These are phyloP conservation scores for Kurtzmaniella cleridarum DNA, from an alignment of 805 yeast genomes.

Conservation along the genomic window DNA sequence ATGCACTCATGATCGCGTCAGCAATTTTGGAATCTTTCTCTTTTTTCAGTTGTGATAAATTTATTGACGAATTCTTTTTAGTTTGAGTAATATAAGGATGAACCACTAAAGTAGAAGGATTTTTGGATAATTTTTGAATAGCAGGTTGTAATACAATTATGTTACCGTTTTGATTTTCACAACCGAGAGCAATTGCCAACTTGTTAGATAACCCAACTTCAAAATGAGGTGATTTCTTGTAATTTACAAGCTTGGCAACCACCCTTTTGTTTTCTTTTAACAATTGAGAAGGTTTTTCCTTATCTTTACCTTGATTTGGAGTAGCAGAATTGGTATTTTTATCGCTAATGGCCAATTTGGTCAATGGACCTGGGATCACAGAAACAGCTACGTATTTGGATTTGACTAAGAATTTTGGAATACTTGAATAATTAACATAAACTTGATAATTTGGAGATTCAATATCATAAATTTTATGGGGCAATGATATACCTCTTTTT, in stretches of 20 bases:
- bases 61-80: slow-evolving; percentile 23
- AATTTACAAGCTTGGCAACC: slow-evolving; percentile 46
- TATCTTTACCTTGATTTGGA: slow-evolving; percentile 2
- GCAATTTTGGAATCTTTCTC: slow-evolving; percentile 9
- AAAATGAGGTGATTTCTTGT: slow-evolving; percentile 24
- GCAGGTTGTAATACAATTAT: slow-evolving; percentile 49
- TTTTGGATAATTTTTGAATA: slow-evolving; percentile 24
- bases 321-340: slow-evolving; percentile 5
- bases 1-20: not conserved
- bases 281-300: slow-evolving; percentile 8
- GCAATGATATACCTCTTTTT: slow-evolving; percentile 51
- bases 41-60: slow-evolving; percentile 25
- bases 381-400: slow-evolving; percentile 47
- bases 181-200: slow-evolving; percentile 52
- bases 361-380: slow-evolving; percentile 46
- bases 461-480: slow-evolving; percentile 36
- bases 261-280: slow-evolving; percentile 36
- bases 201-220: slow-evolving; percentile 49
- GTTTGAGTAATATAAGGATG: slow-evolving; percentile 52
- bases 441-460: slow-evolving; percentile 33
- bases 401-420: slow-evolving; percentile 24
- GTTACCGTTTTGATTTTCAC: slow-evolving; percentile 46
- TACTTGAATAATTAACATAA: slow-evolving; percentile 40
- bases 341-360: slow-evolving; percentile 13
- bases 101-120: slow-evolving; percentile 39